phyloP scores from a whole-genome alignment of 768 basidiomycete species.

The Rossbeevera mucosa region DNA sequence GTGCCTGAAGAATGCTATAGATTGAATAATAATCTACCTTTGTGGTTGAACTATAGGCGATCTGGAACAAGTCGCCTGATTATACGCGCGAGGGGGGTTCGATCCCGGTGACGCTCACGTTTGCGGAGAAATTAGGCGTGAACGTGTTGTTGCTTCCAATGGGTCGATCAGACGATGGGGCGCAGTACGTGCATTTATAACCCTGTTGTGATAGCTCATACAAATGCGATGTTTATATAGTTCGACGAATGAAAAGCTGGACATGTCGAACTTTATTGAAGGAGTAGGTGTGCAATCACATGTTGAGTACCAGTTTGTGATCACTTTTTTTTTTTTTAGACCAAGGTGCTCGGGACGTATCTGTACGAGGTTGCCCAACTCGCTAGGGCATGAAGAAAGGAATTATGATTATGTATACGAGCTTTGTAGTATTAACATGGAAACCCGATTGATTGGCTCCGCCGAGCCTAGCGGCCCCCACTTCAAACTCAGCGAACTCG shows the following conservation, averaged over 20 bases:
- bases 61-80: constrained; percentile 76
- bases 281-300: constrained; percentile 48
- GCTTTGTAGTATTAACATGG: not conserved
- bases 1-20: not conserved
- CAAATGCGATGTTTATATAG: constrained; percentile 32
- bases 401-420: not conserved
- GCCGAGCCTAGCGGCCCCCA: too few species aligned
- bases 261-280: constrained; percentile 83
- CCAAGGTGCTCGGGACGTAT: constrained; percentile 32
- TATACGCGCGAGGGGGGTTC: constrained; percentile 90
- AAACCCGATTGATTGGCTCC: too few species aligned
- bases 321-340: constrained; percentile 15
- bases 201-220: not conserved
- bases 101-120: constrained; percentile 90
- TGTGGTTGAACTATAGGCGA: constrained; percentile 18
- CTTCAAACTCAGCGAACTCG: constrained; percentile 23
- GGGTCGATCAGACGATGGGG: constrained; percentile 92
- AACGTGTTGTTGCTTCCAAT: constrained; percentile 90
- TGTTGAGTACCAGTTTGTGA: constrained; percentile 1
- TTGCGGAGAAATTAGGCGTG: constrained; percentile 81
- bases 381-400: constrained; percentile 9
- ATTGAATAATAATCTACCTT: too few species aligned
- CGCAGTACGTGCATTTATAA: constrained; percentile 56
- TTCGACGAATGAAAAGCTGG: constrained; percentile 94
- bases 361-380: constrained; percentile 30